A percentile compares a stretch with the other conserved stretches of the same genome.
Evolutionary conservation across 176 grass and related monocot species (phyloP).

Genomic region (Poa annua): DNA sequence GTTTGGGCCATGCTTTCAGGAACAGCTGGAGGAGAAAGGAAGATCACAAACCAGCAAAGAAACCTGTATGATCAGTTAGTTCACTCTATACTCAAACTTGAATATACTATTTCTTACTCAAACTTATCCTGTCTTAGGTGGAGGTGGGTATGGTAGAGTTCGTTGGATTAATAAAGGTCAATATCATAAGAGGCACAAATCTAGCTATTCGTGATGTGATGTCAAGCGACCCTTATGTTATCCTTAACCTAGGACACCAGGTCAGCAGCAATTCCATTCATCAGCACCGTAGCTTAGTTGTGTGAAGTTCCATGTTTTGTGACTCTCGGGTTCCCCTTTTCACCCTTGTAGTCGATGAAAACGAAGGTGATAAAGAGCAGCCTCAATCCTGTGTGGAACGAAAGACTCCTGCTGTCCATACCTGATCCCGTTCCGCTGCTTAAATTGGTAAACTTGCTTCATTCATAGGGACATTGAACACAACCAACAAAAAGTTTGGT

Average conservation of each 20-base stretch:
- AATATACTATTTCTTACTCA: conserved; percentile 11
- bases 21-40: conserved; percentile 97
- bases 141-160: conserved; percentile 98
- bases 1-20: conserved; percentile 71
- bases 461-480: conserved; percentile 1
- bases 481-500: neutral
- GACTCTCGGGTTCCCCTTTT: conserved; percentile 24
- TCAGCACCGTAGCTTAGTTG: neutral
- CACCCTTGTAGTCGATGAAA: conserved; percentile 78
- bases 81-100: neutral
- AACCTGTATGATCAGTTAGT: conserved; percentile 42
- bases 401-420: conserved; percentile 81
- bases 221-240: conserved; percentile 94
- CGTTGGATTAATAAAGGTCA: conserved; percentile 85
- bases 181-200: conserved; percentile 82
- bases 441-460: conserved; percentile 63
- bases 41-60: conserved; percentile 69
- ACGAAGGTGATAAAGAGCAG: conserved; percentile 93
- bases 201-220: conserved; percentile 87
- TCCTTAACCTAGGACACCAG: conserved; percentile 90
- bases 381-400: conserved; percentile 94
- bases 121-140: conserved; percentile 42
- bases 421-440: conserved; percentile 74
- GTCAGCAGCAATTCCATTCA: conserved; percentile 45
- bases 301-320: conserved; percentile 27